Evolutionary conservation across 192 early-diverging fungal genomes (phyloP).

Genomic region (Umbelopsis isabellina): DNA sequence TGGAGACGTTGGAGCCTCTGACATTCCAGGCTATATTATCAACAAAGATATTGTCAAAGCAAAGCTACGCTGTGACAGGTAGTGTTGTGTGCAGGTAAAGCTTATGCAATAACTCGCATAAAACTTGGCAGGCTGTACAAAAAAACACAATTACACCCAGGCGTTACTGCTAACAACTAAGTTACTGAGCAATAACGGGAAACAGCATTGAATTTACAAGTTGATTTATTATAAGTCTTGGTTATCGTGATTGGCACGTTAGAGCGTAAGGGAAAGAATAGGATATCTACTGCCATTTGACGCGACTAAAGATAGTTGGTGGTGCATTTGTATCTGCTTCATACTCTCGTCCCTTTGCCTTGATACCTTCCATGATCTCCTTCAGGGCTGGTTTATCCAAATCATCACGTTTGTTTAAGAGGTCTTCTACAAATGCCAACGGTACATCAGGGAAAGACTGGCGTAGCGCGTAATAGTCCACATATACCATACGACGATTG

Average conservation of each 20-base stretch:
- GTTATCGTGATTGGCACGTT: too few relatives aligned
- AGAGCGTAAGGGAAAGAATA: not conserved
- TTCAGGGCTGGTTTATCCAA: slow-evolving; percentile 83
- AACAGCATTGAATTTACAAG: too few relatives aligned
- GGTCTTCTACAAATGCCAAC: slow-evolving; percentile 89
- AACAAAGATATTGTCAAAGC: not conserved
- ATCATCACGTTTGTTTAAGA: slow-evolving; percentile 88
- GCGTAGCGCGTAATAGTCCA: slow-evolving; percentile 91
- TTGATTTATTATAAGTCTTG: too few relatives aligned
- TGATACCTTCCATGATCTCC: slow-evolving; percentile 85
- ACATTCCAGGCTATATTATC: not conserved
- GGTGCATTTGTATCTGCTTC: slow-evolving; percentile 49
- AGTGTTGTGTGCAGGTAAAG: too few relatives aligned
- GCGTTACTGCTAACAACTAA: too few relatives aligned
- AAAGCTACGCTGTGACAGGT: not conserved
- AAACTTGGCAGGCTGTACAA: too few relatives aligned
- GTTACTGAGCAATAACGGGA: too few relatives aligned
- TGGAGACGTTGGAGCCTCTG: not conserved
- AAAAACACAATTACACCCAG: too few relatives aligned
- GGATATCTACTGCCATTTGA: slow-evolving; percentile 45
- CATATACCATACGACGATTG: slow-evolving; percentile 80
- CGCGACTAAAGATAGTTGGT: slow-evolving; percentile 61
- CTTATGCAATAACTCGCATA: too few relatives aligned
- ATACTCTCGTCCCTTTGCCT: slow-evolving; percentile 66
- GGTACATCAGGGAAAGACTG: slow-evolving; percentile 92